Conservation (phyloP, 441 rosid genomes). For the Gossypium schwendimanii region DNA sequence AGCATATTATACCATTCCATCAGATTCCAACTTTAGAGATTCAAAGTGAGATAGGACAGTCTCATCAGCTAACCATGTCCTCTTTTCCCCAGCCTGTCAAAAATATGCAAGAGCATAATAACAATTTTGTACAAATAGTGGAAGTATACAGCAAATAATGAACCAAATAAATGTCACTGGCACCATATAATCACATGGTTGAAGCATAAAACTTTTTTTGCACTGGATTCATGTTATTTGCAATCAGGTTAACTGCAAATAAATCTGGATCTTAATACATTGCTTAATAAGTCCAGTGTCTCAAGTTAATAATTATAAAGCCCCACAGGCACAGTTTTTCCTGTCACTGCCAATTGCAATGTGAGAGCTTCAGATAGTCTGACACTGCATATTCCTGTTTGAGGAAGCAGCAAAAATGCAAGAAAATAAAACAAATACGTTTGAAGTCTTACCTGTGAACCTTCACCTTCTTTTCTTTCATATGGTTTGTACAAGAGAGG, state of each 20-base stretch:
- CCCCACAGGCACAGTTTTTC: neutral
- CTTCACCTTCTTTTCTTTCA: slow-evolving; percentile 55
- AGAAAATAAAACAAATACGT: neutral
- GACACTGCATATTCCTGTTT: neutral
- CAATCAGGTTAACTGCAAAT: neutral
- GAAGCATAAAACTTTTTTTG: neutral
- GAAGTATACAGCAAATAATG: neutral
- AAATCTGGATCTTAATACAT: neutral
- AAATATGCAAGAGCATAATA: slow-evolving; percentile 17
- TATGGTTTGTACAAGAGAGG: slow-evolving; percentile 50
- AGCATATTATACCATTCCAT: slow-evolving; percentile 45
- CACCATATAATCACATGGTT: neutral
- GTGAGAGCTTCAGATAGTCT: neutral
- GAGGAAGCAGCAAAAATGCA: neutral
- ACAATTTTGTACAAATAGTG: neutral
- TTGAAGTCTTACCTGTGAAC: slow-evolving; percentile 43
- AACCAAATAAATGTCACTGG: neutral
- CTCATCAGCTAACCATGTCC: slow-evolving; percentile 87
- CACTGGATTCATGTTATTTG: neutral
- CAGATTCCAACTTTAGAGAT: slow-evolving; percentile 54
- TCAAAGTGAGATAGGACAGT: slow-evolving; percentile 64
- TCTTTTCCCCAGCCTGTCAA: slow-evolving; percentile 49
- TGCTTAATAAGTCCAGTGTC: neutral
- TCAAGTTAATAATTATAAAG: neutral
- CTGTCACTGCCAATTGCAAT: neutral